phyloP scores from a whole-genome alignment of 2,329 filamentous ascomycete species.

The Boeremia exigua region DNA sequence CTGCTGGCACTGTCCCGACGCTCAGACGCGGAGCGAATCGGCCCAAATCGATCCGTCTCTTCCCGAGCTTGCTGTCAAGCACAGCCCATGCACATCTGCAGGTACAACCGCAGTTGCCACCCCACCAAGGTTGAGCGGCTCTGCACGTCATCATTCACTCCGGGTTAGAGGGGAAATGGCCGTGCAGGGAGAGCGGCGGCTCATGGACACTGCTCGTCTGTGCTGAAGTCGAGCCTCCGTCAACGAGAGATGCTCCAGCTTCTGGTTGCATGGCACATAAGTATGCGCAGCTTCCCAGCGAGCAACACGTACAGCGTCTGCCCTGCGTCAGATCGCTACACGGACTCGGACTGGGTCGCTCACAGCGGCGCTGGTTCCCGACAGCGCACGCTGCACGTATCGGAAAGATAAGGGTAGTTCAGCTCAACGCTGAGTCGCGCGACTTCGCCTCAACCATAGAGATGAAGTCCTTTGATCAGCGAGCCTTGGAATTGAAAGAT shows the following conservation, averaged over 20 bases:
- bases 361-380: conserved; percentile 7
- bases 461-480: conserved; percentile 32
- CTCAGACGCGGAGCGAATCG: conserved; percentile 35
- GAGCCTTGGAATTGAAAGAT: conserved; percentile 32
- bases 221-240: conserved; percentile 1
- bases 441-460: conserved; percentile 14
- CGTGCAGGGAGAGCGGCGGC: conserved; percentile 9
- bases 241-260: not conserved
- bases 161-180: conserved; percentile 8
- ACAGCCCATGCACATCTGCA: conserved; percentile 38
- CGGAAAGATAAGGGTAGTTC: conserved; percentile 18
- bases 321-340: conserved; percentile 5
- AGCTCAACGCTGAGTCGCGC: conserved; percentile 15
- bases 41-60: conserved; percentile 24
- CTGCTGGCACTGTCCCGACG: conserved; percentile 31
- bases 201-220: conserved; percentile 1
- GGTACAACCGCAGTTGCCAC: conserved; percentile 37
- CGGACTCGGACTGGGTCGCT: not conserved
- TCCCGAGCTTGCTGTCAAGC: conserved; percentile 24
- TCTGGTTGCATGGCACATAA: not conserved
- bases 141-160: conserved; percentile 26
- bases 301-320: conserved; percentile 3
- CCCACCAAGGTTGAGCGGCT: conserved; percentile 20
- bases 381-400: conserved; percentile 6
- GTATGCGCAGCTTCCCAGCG: not conserved